These are phyloP conservation scores for Suillus luteus DNA, from an alignment of 768 basidiomycete genomes.

Conservation along the genomic window DNA sequence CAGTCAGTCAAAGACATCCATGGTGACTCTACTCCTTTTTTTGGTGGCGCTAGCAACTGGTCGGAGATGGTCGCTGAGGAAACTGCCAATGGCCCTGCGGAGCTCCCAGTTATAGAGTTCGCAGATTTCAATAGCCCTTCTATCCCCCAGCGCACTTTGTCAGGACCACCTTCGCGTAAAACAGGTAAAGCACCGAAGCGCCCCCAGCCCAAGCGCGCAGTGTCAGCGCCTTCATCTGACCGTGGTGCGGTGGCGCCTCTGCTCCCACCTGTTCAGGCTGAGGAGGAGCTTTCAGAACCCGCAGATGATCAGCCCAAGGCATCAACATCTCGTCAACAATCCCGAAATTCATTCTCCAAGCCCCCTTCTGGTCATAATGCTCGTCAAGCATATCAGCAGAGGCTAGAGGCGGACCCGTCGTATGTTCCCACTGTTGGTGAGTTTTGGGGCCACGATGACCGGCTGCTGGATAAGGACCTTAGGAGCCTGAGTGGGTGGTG, in stretches of 20 bases:
- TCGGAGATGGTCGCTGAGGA: constrained; percentile 86
- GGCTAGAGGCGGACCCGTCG: constrained; percentile 81
- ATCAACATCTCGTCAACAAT: constrained; percentile 40
- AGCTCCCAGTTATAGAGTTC: constrained; percentile 82
- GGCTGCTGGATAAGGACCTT: constrained; percentile 79
- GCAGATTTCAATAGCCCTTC: constrained; percentile 50
- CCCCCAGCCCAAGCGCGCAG: constrained; percentile 35
- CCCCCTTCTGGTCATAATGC: constrained; percentile 59
- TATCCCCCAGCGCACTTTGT: constrained; percentile 39
- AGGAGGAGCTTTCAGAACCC: constrained; percentile 15
- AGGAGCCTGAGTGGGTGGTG: constrained; percentile 87
- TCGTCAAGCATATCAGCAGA: constrained; percentile 85
- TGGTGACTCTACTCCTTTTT: constrained; percentile 49
- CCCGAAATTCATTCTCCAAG: constrained; percentile 26
- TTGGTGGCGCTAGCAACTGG: constrained; percentile 62
- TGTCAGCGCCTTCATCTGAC: constrained; percentile 36
- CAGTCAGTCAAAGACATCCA: constrained; percentile 31
- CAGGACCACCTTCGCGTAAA: constrained; percentile 42
- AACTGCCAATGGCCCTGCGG: constrained; percentile 58
- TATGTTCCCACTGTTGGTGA: constrained; percentile 89
- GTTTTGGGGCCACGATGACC: constrained; percentile 96
- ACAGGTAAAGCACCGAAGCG: constrained; percentile 43
- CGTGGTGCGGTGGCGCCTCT: constrained; percentile 20
- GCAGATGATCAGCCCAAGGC: constrained; percentile 37
- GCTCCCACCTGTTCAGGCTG: constrained; percentile 17